Base-by-base conservation (phyloP, 2,329 filamentous ascomycete species). In the Nigrograna mackinnonii region DNA sequence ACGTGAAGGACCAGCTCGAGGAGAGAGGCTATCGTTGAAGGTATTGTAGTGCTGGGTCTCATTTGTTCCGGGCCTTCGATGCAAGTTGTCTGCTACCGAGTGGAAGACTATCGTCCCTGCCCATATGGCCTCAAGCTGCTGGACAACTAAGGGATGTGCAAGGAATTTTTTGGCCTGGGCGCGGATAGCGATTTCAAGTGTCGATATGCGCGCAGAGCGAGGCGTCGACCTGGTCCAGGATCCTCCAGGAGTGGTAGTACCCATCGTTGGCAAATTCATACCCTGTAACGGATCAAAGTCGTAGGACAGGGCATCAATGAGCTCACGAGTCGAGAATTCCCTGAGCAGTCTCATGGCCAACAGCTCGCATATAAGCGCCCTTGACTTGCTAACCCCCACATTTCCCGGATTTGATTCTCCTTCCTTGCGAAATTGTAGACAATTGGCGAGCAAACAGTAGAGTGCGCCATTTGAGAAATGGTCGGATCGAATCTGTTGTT, bases 51-150 rank as follows among this genome's bases (percentile, higher is more conserved):
- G 39, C 14, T 48, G 56, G 7, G 32, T 41, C 18, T 47, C 50
- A 1, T 68, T 54, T 17, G 67, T 60, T 6, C 71, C 65, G 21
- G 75, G 77, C 35, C 71, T 70, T 32, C 90, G 84, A 66, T 96
- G 92, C 18, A 96, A 73, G 51, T 82, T 87, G 66, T 96, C 91
- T 4, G 90, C 89, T 11, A 86, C 84, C 2, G 90, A 94, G 68
- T 96, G 91, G 62, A 97, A 96, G 53, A 94, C 91, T 52, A 97
- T 94, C 14, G 88, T 92, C 20, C 92, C 92, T 16, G 90, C 92
- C 92, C 92, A 97, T 48, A 97, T 96, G 33, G 91, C 91, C 68
- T 96, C 91, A n/a, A 97, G 77, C 63, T 96, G 91, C 67, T 95
- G 90, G 6, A 96, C 87, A 1, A 96, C 91, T 3, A 96, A 76